Evolutionary conservation across 768 basidiomycete genomes (phyloP), one percentile per base, ranked within the genome.

Genomic region (Infundibulicybe gibba): DNA sequence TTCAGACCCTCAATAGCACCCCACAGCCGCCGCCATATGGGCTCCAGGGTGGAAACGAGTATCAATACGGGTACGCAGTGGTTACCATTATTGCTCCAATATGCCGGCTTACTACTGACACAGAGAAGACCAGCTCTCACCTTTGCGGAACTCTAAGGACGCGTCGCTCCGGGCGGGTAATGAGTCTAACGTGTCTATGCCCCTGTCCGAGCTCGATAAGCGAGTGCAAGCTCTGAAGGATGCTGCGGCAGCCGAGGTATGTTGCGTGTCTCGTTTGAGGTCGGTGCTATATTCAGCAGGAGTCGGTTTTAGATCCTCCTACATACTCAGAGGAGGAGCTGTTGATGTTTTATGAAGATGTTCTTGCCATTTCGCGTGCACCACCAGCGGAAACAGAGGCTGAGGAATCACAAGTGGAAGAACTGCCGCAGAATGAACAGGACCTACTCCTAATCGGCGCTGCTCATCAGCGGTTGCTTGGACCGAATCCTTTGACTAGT

Each of bases 311-410:
- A 5, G 68, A 68, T 19, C 49, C 62, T 2, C 60, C 65, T 8
- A 51, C 59, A 3, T 78, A 71, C 49, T 65, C 68, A 2, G 76
- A 78, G 51, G 65, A 69, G 15, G 72, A 74, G 9, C 56, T 78
- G 3, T 35, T 70, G 38, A 45, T 57, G 1, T 50, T 78, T 38
- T 78, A 78, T 49, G 66, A 74, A 47, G 72, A 76, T 47, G 56
- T 77, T 15, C 65, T 76, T 17, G 65, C 69, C 16, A 58, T 70
- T 21, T 63, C 63, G 14, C 40, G 47, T 32, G 48, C 51, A 12
- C 48, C 49, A 6, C 13, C 45, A 3, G 14, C 49, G 14, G 48
- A 59, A 40, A 6, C 34, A 2, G 37, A 50, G 30, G 14, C 55
- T 12, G 42, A 47, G 30, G 47, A n/a, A n/a, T n/a, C n/a, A n/a